phyloP scores from a whole-genome alignment of 23 red algal genomes.

The Chondrus crispus region DNA sequence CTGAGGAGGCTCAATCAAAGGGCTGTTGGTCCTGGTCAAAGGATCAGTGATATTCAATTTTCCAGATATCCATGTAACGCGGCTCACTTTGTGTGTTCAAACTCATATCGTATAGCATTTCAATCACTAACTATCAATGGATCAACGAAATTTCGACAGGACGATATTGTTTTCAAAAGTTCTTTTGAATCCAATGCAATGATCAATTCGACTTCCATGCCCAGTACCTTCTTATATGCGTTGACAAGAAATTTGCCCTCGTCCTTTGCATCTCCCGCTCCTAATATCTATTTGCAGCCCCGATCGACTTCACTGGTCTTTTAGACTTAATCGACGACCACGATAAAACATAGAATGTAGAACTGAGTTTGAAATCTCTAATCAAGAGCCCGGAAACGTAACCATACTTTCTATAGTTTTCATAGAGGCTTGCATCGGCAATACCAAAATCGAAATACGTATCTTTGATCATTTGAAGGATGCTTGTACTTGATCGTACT shows the following conservation, averaged over 20 bases:
- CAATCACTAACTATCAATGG: neutral
- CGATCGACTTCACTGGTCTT: neutral
- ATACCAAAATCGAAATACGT: neutral
- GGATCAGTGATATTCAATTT: neutral
- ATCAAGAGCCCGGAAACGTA: neutral
- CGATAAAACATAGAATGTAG: neutral
- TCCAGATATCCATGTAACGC: neutral
- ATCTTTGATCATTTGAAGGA: neutral
- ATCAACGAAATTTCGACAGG: neutral
- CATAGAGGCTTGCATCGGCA: neutral
- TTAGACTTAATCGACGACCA: neutral
- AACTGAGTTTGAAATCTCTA: neutral
- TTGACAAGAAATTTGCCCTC: neutral
- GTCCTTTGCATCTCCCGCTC: neutral
- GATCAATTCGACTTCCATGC: neutral
- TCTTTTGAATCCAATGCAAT: neutral
- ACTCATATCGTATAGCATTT: neutral
- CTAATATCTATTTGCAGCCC: neutral
- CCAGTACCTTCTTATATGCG: neutral
- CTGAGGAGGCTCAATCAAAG: neutral
- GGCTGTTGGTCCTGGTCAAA: neutral
- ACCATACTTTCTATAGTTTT: neutral
- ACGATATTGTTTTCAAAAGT: neutral
- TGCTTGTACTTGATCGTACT: neutral
- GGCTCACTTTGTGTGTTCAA: slow-evolving; percentile 4